A percentile compares a stretch with the other conserved stretches of the same genome.
Evolutionary conservation across 2,329 filamentous ascomycete genomes (phyloP).

Genomic region (Cladosporium velox): DNA sequence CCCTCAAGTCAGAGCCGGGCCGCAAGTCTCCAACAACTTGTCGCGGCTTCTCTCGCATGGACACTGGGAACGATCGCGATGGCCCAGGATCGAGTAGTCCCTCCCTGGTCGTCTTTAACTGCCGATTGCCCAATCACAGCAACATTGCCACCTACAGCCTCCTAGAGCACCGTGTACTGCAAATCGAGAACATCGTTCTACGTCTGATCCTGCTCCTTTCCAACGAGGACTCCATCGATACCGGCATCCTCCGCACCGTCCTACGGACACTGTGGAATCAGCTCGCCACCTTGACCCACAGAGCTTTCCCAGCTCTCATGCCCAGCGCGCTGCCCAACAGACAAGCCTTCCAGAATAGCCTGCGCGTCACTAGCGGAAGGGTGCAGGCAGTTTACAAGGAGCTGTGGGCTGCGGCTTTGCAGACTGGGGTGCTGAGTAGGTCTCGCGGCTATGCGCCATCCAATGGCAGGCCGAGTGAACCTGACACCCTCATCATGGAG

Average conservation of each 20-base stretch:
- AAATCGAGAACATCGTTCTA: neutral
- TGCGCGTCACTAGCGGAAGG: neutral
- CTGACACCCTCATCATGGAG: neutral
- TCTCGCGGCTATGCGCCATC: neutral
- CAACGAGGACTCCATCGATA: neutral
- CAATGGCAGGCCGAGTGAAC: neutral
- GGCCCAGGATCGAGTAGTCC: neutral
- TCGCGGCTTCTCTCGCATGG: neutral
- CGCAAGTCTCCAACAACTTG: neutral
- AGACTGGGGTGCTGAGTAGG: neutral
- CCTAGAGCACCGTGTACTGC: neutral
- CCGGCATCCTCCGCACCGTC: neutral
- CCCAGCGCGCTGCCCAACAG: neutral
- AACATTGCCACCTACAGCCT: neutral
- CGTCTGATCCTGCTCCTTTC: neutral
- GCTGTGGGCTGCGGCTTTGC: neutral
- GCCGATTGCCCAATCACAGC: neutral
- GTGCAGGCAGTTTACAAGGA: neutral
- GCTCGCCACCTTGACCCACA: neutral
- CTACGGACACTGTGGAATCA: neutral
- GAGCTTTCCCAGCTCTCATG: neutral
- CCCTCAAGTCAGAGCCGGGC: neutral
- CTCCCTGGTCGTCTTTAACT: neutral
- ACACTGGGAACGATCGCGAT: neutral
- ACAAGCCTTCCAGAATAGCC: neutral